These are phyloP conservation scores for Aquilaria malaccensis DNA, from an alignment of 345 rosid species.

Conservation along the genomic window DNA sequence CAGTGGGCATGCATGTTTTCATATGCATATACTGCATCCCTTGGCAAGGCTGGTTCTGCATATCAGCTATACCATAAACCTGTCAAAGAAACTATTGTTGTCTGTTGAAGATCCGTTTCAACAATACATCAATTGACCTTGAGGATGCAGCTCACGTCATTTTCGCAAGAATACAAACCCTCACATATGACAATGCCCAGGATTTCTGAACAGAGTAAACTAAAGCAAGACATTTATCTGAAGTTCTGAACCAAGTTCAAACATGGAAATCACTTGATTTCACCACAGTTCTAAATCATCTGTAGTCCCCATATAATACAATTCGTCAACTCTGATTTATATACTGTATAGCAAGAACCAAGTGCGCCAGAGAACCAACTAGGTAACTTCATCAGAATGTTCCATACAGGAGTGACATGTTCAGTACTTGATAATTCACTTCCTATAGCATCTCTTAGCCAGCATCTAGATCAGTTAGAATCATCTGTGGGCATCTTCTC, in stretches of 20 bases:
- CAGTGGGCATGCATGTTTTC: constrained; percentile 25
- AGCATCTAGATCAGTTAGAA: constrained; percentile 32
- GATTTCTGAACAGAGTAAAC: constrained; percentile 24
- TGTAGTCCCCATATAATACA: constrained; percentile 26
- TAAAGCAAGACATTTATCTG: constrained; percentile 31
- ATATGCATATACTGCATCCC: constrained; percentile 18
- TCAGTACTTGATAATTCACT: constrained; percentile 32
- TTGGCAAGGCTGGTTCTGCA: constrained; percentile 20
- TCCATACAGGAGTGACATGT: constrained; percentile 30
- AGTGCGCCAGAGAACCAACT: constrained; percentile 36
- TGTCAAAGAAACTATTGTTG: constrained; percentile 31
- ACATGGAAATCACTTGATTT: constrained; percentile 34
- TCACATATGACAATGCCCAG: constrained; percentile 30
- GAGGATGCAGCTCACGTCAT: constrained; percentile 23
- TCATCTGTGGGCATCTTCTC: constrained; percentile 37
- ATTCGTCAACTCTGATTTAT: constrained; percentile 30
- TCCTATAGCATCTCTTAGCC: constrained; percentile 34
- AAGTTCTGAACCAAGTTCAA: constrained; percentile 23
- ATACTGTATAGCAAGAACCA: constrained; percentile 28
- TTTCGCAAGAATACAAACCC: constrained; percentile 29
- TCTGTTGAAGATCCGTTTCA: constrained; percentile 21
- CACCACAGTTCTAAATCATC: constrained; percentile 40
- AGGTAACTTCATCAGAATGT: constrained; percentile 33
- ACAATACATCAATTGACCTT: constrained; percentile 25
- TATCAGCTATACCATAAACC: constrained; percentile 19